Base-by-base conservation (phyloP, 345 rosid species). In the Chamaenerion angustifolium region DNA sequence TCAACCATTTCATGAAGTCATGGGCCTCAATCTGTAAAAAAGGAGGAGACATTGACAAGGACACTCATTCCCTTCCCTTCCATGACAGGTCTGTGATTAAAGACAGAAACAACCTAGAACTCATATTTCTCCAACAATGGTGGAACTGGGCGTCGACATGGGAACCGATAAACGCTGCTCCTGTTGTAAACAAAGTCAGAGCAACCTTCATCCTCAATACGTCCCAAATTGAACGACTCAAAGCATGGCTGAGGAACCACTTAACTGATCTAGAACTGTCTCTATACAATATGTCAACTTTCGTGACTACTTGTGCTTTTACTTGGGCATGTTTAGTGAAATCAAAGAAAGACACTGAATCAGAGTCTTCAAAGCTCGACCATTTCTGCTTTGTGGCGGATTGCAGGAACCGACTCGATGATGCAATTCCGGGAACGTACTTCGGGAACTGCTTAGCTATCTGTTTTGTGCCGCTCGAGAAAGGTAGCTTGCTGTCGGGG, bases 1-100 rank as follows among this genome's bases (percentile, higher is more conserved):
- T 74, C 49, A 56, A 14, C 40, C 67, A 64, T 47, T 78, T 78
- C 69, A 50, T 74, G 62, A 74, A 61, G 45, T 62, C 61, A 1
- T 78, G 83, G 83, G 68, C 66, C 0, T 51, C 61, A 1, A 8
- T 58, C 41, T 42, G 54, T 16, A 59, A 46, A 15, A 12, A 54
- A 0, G 18, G 14, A 11, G 66, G 51, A 8, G 60, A 49, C 42
- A 15, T 19, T 2, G 46, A 16, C 16, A 35, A 18, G 13, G 3
- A 31, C 37, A 31, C 37, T 1, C 37, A 3, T 31, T 31, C 55
- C 3, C 41, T 15, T 10, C 73, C 73, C 0, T 43, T 16, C 45
- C 49, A 4, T 11, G 63, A 66, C 12, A 59, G 61, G 52, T 50
- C 37, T 3, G 42, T 43, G 2, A 55, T 73, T 46, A 42, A 50